Base-by-base conservation (phyloP, 495 filamentous ascomycete genomes). In the Penicillium desertorum region DNA sequence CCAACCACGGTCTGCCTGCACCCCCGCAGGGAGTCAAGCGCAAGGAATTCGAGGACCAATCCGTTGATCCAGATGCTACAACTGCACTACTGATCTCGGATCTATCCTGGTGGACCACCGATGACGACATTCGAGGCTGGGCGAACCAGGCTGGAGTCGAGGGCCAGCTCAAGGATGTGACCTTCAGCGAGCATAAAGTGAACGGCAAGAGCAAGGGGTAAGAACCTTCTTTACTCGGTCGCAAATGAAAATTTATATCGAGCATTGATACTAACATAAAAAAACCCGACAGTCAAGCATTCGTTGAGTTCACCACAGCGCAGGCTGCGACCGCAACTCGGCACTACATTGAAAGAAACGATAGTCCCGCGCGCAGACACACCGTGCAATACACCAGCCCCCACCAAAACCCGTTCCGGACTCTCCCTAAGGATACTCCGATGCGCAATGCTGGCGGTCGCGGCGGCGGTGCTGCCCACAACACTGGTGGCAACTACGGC, bases 131-230 rank as follows among this genome's bases (percentile, higher is more conserved):
- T 56, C 88, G 94, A 45, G 91, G 88, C 54, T 96, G 91, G 92
- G 82, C 88, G 11, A 84, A 85, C 60, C 78, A 89, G 57, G 88
- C 86, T 29, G 80, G 78, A 9, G 88, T 83, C 60, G 94, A 98
- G 67, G 81, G 85, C 45, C 90, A 96, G 64, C 78, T 98, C 20
- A 91, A 91, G 65, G 93, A 96, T 54, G 86, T 98, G 43, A 96
- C 92, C 1, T 98, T 97, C 64, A 96, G 88, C 59, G 94, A 98
- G 68, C 94, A 98, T 72, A 98, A 98, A 72, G 91, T 98, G 14
- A 98, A 98, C 64, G 94, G 94, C 53, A 98, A 98, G 72, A 94
- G 90, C 70, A 97, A 97, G 76, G 92, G 93, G 93, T 96, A 79
- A 62, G 87, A 48, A 16, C 25, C 29, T 19, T 30, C n/a, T 19